A percentile compares a stretch with the other conserved stretches of the same genome.
Conservation (phyloP, 2,329 filamentous ascomycete species). For the Cryphonectria carpinicola region DNA sequence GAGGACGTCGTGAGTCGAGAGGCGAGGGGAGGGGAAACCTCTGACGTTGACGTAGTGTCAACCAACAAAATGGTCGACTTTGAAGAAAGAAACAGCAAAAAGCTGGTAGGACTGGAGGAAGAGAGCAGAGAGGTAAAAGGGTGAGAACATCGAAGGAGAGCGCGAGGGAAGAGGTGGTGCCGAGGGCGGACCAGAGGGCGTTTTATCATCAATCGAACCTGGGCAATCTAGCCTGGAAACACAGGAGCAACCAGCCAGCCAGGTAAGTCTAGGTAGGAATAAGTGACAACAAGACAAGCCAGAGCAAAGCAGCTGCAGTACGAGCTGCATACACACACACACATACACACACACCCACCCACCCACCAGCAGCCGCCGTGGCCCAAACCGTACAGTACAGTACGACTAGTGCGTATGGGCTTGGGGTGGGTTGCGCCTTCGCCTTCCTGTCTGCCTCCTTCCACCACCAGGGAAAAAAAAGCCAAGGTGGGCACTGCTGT, state of each 20-base stretch:
- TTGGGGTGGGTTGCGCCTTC: slow-evolving; percentile 6
- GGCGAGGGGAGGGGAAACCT: slow-evolving; percentile 22
- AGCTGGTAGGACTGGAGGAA: slow-evolving; percentile 11
- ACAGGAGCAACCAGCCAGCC: background rate
- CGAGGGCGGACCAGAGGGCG: slow-evolving; percentile 25
- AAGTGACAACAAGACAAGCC: background rate
- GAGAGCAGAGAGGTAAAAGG: slow-evolving; percentile 21
- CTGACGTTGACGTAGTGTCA: slow-evolving; percentile 26
- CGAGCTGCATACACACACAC: background rate
- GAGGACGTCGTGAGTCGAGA: slow-evolving; percentile 18
- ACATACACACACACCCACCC: too few species aligned
- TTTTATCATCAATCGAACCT: slow-evolving; percentile 23
- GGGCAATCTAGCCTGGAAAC: background rate
- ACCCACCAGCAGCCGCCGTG: background rate
- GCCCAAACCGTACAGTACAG: background rate
- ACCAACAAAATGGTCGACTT: slow-evolving; percentile 15
- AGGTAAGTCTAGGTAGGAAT: background rate
- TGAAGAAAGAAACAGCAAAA: background rate
- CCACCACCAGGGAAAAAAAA: background rate
- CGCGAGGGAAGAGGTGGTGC: slow-evolving; percentile 21
- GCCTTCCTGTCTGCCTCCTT: background rate
- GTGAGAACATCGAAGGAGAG: slow-evolving; percentile 22
- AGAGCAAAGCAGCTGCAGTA: background rate
- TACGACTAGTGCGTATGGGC: background rate
- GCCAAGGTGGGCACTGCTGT: slow-evolving; percentile 4